Evolutionary conservation across 176 grass and related monocot species (phyloP), one percentile per base, ranked within the genome.

Genomic region (barley (Hordeum vulgare)): DNA sequence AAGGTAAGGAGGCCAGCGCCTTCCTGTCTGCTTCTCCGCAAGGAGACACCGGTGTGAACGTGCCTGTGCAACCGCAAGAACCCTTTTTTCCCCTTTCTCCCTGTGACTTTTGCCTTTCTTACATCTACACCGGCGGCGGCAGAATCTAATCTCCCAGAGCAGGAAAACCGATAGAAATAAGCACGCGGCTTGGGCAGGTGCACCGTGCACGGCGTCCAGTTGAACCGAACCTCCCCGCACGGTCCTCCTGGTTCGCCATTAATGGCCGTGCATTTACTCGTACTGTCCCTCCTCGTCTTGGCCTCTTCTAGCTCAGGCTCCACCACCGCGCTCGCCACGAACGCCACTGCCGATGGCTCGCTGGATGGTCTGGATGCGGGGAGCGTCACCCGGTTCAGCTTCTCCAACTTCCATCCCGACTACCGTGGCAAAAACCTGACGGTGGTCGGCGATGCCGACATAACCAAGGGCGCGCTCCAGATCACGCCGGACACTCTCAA

Each of bases 401-500:
- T 93, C 91, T 66, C 92, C 6, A 7, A 6, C 25, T 98, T 98
- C 80, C 10, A 25, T 3, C 0, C 0, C 47, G 75, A 21, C 1
- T 11, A 6, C 7, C 11, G 27, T 13, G 60, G n/a, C 45, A 49
- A 49, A 49, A 49, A 88, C 28, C 25, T 98, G 66, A 88, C 91
- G 3, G 24, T 93, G 36, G 15, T 75, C 5, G 35, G 45, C 25
- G 45, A 86, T 59, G 89, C 96, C 57, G 24, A 8, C 66, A 90
- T 91, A 74, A 58, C 44, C 68, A 7, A 27, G 56, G 77, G 35
- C 11, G 93, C 93, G 71, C 96, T 98, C 21, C 96, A 98, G 85
- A 77, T 98, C 91, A 98, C 96, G 17, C 93, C 93, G 4, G 93
- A 98, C 77, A 31, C 76, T 1, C 1, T 9, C 44, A 95, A 91